Evolutionary conservation across 2,329 filamentous ascomycete genomes (phyloP).

Genomic region (Aureobasidium uvarum): DNA sequence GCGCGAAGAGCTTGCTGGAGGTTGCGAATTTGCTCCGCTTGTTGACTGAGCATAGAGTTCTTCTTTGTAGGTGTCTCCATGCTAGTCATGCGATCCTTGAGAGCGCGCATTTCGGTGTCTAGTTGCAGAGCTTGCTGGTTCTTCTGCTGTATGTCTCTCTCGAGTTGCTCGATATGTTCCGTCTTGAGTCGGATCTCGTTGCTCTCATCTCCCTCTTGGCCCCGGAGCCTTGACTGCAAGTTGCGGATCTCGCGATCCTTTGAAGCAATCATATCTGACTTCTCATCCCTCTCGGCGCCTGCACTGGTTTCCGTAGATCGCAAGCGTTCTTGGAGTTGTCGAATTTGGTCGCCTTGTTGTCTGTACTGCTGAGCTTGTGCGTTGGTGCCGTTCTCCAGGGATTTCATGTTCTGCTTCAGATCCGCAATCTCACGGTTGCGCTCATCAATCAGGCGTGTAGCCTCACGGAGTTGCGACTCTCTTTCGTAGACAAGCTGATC

Average conservation of each 20-base stretch:
- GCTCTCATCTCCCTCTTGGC: conserved; percentile 36
- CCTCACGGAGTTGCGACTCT: conserved; percentile 71
- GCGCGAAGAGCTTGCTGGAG: conserved; percentile 38
- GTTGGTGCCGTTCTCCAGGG: conserved; percentile 34
- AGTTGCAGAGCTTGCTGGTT: conserved; percentile 36
- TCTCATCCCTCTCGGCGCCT: conserved; percentile 46
- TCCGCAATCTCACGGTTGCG: conserved; percentile 66
- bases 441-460: conserved; percentile 69
- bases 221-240: conserved; percentile 36
- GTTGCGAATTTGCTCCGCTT: conserved; percentile 38
- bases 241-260: conserved; percentile 44
- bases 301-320: conserved; percentile 41
- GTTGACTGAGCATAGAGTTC: conserved; percentile 39
- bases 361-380: conserved; percentile 58
- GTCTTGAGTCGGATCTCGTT: conserved; percentile 36
- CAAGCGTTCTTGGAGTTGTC: conserved; percentile 52
- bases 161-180: conserved; percentile 40
- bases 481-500: conserved; percentile 62
- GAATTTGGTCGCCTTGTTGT: conserved; percentile 46
- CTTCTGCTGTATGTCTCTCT: conserved; percentile 41
- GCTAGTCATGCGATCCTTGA: conserved; percentile 37
- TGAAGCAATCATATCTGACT: conserved; percentile 43
- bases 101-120: conserved; percentile 36
- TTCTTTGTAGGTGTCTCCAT: conserved; percentile 43
- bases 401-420: conserved; percentile 36